Evolutionary conservation across 371 early-diverging fungal genomes (phyloP).

Genomic region (Mucor velutinosus): DNA sequence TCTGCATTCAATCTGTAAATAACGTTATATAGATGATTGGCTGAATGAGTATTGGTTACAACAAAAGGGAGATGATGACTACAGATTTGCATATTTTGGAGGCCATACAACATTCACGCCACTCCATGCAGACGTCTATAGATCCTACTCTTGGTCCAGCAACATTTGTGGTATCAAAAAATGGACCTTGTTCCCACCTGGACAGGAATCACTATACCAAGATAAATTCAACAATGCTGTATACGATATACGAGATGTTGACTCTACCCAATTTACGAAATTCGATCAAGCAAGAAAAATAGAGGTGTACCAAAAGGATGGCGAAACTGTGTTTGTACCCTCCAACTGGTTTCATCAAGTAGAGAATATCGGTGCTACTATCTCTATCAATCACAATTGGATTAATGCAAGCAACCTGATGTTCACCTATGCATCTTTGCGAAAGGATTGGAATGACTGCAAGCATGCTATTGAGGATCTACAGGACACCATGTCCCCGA

Average conservation of each 20-base stretch:
- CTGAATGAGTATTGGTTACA: slow-evolving; percentile 68
- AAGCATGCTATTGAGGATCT: slow-evolving; percentile 59
- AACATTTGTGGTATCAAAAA: slow-evolving; percentile 75
- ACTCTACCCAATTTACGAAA: slow-evolving; percentile 49
- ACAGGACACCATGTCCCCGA: slow-evolving; percentile 40
- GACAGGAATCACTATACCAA: slow-evolving; percentile 55
- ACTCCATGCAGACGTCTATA: slow-evolving; percentile 76
- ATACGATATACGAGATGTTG: slow-evolving; percentile 63
- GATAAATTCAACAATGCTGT: slow-evolving; percentile 51
- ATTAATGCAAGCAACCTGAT: slow-evolving; percentile 61
- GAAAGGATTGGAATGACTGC: slow-evolving; percentile 52
- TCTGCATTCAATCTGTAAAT: not conserved
- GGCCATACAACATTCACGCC: slow-evolving; percentile 76
- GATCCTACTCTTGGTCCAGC: slow-evolving; percentile 79
- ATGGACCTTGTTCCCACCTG: slow-evolving; percentile 73
- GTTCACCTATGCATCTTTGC: slow-evolving; percentile 48
- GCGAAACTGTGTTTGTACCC: slow-evolving; percentile 75
- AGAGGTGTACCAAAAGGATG: slow-evolving; percentile 59
- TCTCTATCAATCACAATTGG: slow-evolving; percentile 84
- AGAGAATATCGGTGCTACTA: slow-evolving; percentile 69
- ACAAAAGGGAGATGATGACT: slow-evolving; percentile 59
- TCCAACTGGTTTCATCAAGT: slow-evolving; percentile 79
- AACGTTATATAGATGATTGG: slow-evolving; percentile 64
- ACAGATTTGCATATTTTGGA: slow-evolving; percentile 76
- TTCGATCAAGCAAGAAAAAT: slow-evolving; percentile 53